Percentiles rank a stretch among this genome's conserved stretches.
These are phyloP conservation scores for Fusarium tupiense DNA, from an alignment of 2,329 filamentous ascomycete species.

Conservation along the genomic window DNA sequence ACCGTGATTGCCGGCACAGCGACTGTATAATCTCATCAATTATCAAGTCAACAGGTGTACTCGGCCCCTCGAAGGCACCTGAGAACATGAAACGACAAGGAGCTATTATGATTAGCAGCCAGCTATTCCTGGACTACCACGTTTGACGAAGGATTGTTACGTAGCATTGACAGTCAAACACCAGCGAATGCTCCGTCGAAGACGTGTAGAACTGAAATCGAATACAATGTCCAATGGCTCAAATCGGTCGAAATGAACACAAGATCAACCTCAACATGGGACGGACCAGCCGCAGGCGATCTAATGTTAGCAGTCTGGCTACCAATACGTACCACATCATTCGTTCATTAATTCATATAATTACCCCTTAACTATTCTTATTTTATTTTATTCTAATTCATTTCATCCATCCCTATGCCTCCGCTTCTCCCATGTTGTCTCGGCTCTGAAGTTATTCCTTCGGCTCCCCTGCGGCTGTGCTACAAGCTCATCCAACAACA, in stretches of 20 bases:
- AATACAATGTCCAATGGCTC: neutral
- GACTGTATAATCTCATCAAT: neutral
- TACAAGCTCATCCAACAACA: neutral
- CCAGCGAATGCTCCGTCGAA: neutral
- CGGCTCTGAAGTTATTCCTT: slow-evolving; percentile 3
- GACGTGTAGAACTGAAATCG: neutral
- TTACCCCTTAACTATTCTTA: slow-evolving; percentile 7
- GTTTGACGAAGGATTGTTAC: slow-evolving; percentile 12
- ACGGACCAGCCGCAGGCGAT: slow-evolving; percentile 13
- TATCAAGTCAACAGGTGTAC: slow-evolving; percentile 13
- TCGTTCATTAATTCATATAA: neutral
- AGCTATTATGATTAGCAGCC: neutral
- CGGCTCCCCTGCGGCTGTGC: neutral
- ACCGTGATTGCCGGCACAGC: slow-evolving; percentile 19
- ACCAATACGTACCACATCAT: slow-evolving; percentile 6
- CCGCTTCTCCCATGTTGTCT: neutral
- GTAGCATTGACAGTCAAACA: neutral
- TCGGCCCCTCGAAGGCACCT: neutral
- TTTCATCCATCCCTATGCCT: neutral
- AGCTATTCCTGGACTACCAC: slow-evolving; percentile 9
- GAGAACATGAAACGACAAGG: slow-evolving; percentile 28
- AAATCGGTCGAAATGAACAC: slow-evolving; percentile 20
- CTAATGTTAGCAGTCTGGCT: slow-evolving; percentile 4
- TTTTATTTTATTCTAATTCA: neutral
- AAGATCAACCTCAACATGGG: slow-evolving; percentile 23